A percentile compares a stretch with the other conserved stretches of the same genome.
These are phyloP conservation scores for Cymbidium sinense DNA, from an alignment of 106 monocot genomes.

Conservation along the genomic window DNA sequence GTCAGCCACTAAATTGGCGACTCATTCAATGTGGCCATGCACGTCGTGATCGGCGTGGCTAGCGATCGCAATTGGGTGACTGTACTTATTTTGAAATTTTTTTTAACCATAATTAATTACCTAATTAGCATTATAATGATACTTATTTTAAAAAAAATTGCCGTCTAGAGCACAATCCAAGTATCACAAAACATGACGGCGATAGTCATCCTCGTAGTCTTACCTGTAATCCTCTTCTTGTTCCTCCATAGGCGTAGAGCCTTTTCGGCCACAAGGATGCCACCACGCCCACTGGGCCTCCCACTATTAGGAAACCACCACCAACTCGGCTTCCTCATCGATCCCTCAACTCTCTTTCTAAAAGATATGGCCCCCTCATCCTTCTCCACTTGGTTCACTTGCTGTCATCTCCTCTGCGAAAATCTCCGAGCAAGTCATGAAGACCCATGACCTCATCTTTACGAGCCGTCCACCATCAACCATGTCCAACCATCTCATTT, in stretches of 20 bases:
- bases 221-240: not conserved
- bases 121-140: too few relatives aligned
- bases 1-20: too few relatives aligned
- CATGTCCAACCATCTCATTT: not conserved
- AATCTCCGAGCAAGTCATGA: constrained; percentile 13
- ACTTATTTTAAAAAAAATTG: too few relatives aligned
- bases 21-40: too few relatives aligned
- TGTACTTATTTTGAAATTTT: too few relatives aligned
- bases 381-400: constrained; percentile 6
- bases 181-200: too few relatives aligned
- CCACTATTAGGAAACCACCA: constrained; percentile 19
- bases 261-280: not conserved
- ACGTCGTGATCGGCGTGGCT: too few relatives aligned
- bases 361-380: constrained; percentile 11
- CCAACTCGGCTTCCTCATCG: constrained; percentile 13
- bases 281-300: not conserved
- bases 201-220: not conserved
- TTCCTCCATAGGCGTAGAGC: not conserved
- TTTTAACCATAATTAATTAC: too few relatives aligned
- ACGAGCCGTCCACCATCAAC: not conserved
- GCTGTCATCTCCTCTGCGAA: constrained; percentile 8
- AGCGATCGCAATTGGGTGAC: too few relatives aligned
- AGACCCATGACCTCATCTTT: constrained; percentile 7
- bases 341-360: constrained; percentile 8
- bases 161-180: too few relatives aligned